phyloP scores from a whole-genome alignment of 257 asterid genomes.

The Nyctanthes arbortristis region DNA sequence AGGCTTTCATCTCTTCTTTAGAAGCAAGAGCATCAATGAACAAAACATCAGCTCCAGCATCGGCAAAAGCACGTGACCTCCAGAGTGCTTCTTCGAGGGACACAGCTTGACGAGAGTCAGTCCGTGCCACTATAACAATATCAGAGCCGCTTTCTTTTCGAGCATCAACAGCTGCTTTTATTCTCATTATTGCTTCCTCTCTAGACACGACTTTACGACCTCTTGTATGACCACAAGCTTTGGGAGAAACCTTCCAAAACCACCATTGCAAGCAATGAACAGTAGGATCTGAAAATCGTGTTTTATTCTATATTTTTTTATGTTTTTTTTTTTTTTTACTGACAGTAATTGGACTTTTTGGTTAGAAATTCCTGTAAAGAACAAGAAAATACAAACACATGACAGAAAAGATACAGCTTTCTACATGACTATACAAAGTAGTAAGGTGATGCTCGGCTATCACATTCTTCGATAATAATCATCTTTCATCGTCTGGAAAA shows the following conservation, averaged over 20 bases:
- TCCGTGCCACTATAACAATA: conserved; percentile 91
- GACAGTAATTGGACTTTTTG: background rate
- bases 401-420: conserved; percentile 9
- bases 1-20: conserved; percentile 85
- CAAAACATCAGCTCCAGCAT: conserved; percentile 95
- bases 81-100: conserved; percentile 85
- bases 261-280: conserved; percentile 19
- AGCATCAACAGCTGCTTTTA: conserved; percentile 93
- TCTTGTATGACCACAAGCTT: conserved; percentile 96
- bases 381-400: background rate
- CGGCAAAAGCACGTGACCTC: conserved; percentile 83
- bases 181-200: conserved; percentile 83
- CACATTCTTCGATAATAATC: background rate
- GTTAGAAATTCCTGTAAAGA: conserved; percentile 1
- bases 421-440: background rate
- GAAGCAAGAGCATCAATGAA: conserved; percentile 94
- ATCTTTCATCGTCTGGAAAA: background rate
- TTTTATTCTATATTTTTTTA: no score
- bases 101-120: conserved; percentile 95
- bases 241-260: conserved; percentile 71
- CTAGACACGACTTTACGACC: conserved; percentile 86
- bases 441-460: no score
- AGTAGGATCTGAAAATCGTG: conserved; percentile 2
- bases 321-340: no score
- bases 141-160: conserved; percentile 87